Percentiles rank a stretch among this genome's conserved stretches.
phyloP scores from a whole-genome alignment of 2,329 filamentous ascomycete genomes.

The Cladophialophora carrionii region DNA sequence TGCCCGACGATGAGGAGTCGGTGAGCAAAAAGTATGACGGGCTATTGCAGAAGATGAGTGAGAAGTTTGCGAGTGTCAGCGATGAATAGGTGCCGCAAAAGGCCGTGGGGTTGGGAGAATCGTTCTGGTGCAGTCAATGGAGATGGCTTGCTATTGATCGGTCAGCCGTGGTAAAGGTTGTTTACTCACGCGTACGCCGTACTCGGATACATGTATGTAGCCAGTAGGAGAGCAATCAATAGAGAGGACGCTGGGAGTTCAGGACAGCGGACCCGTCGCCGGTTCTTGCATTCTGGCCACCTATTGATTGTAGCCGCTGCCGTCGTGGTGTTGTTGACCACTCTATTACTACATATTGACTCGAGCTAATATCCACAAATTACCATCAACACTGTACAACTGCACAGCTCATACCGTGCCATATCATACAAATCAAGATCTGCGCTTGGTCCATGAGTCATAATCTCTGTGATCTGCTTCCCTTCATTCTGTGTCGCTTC shows the following conservation, averaged over 20 bases:
- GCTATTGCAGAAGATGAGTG: slow-evolving; percentile 86
- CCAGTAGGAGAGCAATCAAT: not conserved
- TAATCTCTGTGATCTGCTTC: not conserved
- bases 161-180: not conserved
- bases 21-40: slow-evolving; percentile 93
- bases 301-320: not conserved
- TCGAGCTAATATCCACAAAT: not conserved
- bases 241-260: not conserved
- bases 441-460: not conserved
- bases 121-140: not conserved
- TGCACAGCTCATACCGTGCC: not conserved
- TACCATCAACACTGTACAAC: not conserved
- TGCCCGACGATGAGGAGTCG: slow-evolving; percentile 79
- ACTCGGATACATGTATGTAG: not conserved
- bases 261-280: not conserved
- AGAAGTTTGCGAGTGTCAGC: slow-evolving; percentile 94
- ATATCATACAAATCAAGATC: not conserved
- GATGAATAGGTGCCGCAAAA: slow-evolving; percentile 69
- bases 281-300: not conserved
- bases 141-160: not conserved
- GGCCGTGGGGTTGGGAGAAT: not conserved
- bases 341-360: not conserved
- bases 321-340: not conserved
- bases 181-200: not conserved
- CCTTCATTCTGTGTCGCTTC: not conserved